phyloP scores from a whole-genome alignment of 768 basidiomycete species.

The Rhizopogon vinicolor region DNA sequence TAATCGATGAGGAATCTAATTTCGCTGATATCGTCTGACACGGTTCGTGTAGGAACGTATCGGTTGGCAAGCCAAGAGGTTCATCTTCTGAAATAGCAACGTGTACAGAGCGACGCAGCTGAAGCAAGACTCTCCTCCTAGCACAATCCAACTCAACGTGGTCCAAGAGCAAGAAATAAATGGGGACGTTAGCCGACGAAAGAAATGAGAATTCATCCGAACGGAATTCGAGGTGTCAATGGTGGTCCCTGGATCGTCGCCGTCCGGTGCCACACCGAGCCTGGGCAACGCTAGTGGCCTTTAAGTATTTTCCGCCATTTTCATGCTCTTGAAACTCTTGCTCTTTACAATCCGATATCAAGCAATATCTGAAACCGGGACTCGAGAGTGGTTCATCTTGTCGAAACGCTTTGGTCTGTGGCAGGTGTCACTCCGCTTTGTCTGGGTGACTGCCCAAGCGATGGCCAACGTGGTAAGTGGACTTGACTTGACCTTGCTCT shows the following conservation, averaged over 20 bases:
- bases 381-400: background rate
- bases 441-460: background rate
- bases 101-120: background rate
- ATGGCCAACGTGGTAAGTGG: constrained; percentile 17
- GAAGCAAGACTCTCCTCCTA: background rate
- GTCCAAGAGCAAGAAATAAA: background rate
- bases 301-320: background rate
- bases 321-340: background rate
- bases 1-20: too few relatives aligned
- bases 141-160: background rate
- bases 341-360: background rate
- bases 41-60: too few relatives aligned
- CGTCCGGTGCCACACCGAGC: constrained; percentile 4
- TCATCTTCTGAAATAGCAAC: too few relatives aligned
- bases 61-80: too few relatives aligned
- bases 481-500: background rate
- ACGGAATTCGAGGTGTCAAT: background rate
- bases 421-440: constrained; percentile 6
- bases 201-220: background rate
- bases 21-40: too few relatives aligned
- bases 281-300: background rate
- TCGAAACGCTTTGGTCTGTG: constrained; percentile 13
- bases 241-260: constrained; percentile 1
- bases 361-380: background rate
- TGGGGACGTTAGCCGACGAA: too few relatives aligned